Conservation (phyloP, 164 flowering plant genomes). For the Euptelea pleiosperma region DNA sequence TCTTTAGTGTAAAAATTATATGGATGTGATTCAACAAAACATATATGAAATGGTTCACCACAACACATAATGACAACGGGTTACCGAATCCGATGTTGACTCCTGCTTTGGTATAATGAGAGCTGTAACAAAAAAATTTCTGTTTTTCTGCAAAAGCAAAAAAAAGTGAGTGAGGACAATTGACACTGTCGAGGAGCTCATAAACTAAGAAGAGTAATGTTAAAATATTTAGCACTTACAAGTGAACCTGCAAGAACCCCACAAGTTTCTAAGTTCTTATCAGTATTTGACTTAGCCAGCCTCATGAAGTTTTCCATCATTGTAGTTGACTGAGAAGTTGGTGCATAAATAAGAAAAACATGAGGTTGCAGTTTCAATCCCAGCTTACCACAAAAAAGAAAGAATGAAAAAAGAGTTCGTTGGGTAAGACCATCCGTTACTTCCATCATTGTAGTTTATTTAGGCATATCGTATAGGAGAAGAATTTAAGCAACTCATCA, state of each 20-base stretch:
- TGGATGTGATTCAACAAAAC: background rate
- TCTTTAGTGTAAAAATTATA: background rate
- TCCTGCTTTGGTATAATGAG: conserved; percentile 97
- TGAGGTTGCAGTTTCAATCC: too few species aligned
- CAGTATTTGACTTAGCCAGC: conserved; percentile 84
- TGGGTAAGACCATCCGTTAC: background rate
- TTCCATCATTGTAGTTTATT: too few species aligned
- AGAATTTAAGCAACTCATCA: background rate
- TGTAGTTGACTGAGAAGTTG: conserved; percentile 55
- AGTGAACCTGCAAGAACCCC: conserved; percentile 96
- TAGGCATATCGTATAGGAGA: too few species aligned
- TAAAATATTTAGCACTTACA: conserved; percentile 43
- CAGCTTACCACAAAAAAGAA: too few species aligned
- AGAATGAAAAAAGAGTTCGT: background rate
- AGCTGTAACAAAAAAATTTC: conserved; percentile 74
- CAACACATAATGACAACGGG: conserved; percentile 8
- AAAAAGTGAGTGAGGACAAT: too few species aligned
- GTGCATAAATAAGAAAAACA: background rate
- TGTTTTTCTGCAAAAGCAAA: conserved; percentile 58
- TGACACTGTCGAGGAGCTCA: too few species aligned
- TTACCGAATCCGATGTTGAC: conserved; percentile 87
- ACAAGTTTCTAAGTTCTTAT: conserved; percentile 87
- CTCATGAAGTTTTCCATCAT: conserved; percentile 91
- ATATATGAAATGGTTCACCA: background rate
- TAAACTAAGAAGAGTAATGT: background rate